Percentiles rank a stretch among this genome's conserved stretches.
phyloP scores from a whole-genome alignment of 352 stramenopile genomes.

The Phytophthora tubulina region DNA sequence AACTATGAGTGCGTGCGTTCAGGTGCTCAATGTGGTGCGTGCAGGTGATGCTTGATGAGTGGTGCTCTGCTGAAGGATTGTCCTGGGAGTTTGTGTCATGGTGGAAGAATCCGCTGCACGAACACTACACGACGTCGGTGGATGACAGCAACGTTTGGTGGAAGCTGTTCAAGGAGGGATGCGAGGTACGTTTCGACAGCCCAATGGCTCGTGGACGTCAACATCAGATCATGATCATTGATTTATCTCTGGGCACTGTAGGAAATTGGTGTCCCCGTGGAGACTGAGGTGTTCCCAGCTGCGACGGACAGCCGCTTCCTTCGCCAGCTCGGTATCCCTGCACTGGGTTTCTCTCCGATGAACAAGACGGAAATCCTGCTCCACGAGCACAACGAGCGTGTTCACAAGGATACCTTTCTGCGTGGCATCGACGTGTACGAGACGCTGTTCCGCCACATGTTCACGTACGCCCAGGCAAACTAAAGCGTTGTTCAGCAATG shows the following conservation, averaged over 20 bases:
- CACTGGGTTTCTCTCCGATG: slow-evolving; percentile 96
- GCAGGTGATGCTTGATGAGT: slow-evolving; percentile 88
- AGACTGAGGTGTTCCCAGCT: slow-evolving; percentile 95
- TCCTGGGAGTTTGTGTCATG: slow-evolving; percentile 80
- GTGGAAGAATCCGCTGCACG: slow-evolving; percentile 53
- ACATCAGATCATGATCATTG: neutral
- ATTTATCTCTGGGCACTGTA: slow-evolving; percentile 16
- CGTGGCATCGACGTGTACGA: slow-evolving; percentile 93
- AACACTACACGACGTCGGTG: slow-evolving; percentile 72
- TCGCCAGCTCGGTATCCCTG: slow-evolving; percentile 90
- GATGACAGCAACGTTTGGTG: slow-evolving; percentile 67
- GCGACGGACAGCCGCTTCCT: slow-evolving; percentile 95
- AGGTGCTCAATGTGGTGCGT: neutral
- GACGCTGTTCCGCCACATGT: slow-evolving; percentile 62
- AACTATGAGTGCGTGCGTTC: neutral
- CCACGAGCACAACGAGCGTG: slow-evolving; percentile 97
- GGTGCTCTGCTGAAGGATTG: slow-evolving; percentile 89
- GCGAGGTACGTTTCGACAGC: slow-evolving; percentile 36
- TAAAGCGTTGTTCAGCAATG: neutral
- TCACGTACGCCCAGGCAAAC: slow-evolving; percentile 36
- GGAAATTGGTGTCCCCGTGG: slow-evolving; percentile 68
- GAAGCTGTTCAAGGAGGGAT: slow-evolving; percentile 62
- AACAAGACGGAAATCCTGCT: slow-evolving; percentile 94
- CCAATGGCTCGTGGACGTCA: neutral
- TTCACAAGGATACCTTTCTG: slow-evolving; percentile 93